These are phyloP conservation scores for Pichia rugopelliculosa DNA, from an alignment of 805 yeast genomes.

Conservation along the genomic window DNA sequence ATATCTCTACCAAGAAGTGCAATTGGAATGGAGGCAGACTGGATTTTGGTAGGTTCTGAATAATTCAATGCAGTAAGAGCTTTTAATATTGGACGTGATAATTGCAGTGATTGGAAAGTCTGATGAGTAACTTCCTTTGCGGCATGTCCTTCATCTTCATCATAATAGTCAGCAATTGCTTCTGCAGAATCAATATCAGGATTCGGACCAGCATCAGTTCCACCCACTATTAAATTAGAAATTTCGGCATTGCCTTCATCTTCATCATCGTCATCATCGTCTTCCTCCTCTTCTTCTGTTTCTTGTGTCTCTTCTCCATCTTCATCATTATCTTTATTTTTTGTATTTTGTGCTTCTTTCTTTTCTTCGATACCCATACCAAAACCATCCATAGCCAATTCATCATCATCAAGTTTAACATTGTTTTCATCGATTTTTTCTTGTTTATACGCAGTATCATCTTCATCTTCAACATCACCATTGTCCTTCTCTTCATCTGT, in stretches of 20 bases:
- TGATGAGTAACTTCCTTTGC: slow-evolving; percentile 39
- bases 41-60: slow-evolving; percentile 88
- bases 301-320: slow-evolving; percentile 31
- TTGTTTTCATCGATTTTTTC: slow-evolving; percentile 25
- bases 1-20: slow-evolving; percentile 91
- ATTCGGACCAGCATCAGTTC: slow-evolving; percentile 24
- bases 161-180: slow-evolving; percentile 75
- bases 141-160: slow-evolving; percentile 45
- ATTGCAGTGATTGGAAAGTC: slow-evolving; percentile 66
- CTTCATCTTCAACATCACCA: slow-evolving; percentile 26
- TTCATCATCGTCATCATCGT: slow-evolving; percentile 27
- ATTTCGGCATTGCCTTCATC: slow-evolving; percentile 12
- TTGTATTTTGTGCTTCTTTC: slow-evolving; percentile 18
- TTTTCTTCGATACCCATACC: slow-evolving; percentile 30
- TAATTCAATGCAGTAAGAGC: slow-evolving; percentile 79
- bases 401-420: slow-evolving; percentile 27
- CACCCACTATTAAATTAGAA: slow-evolving; percentile 17
- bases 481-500: slow-evolving; percentile 34
- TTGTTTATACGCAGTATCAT: slow-evolving; percentile 27
- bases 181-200: slow-evolving; percentile 72
- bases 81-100: slow-evolving; percentile 85
- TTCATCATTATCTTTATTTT: slow-evolving; percentile 17
- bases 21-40: slow-evolving; percentile 86
- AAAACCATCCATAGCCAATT: slow-evolving; percentile 36
- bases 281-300: slow-evolving; percentile 31